Evolutionary conservation across 805 yeast species (phyloP), one percentile per base, ranked within the genome.

Genomic region (Maudiozyma barnettii): DNA sequence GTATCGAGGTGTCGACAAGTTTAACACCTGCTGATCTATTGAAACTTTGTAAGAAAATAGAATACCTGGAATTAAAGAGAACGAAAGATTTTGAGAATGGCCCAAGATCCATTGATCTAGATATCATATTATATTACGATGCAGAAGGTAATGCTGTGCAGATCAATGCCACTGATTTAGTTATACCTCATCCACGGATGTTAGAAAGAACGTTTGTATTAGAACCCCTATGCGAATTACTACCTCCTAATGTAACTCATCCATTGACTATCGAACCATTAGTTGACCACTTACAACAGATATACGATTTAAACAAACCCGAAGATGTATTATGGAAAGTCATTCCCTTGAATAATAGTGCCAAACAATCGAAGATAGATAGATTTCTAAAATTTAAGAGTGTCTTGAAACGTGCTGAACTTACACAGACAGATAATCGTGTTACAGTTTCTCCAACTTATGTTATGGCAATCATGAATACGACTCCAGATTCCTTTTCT

Each of bases 401-500:
- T 26, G 60, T 59, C 42, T 52, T 73, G 41, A 63, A 63, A 31
- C 73, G 75, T 54, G 83, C 80, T 56, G 69, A 74, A 2, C 51
- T 71, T 20, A 61, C 67, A 18, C 65, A 72, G 39, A 63, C 68
- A 4, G 60, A 70, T 6, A 68, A 67, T n/a, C 45, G 52, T 7
- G 40, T 31, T 6, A 53, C 57, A 1, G 44, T 53, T 4, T 57
- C 61, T 0, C 57, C 64, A 1, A 87, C 97, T 0, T 66, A 73
- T 45, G 61, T 89, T 40, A 93, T 93, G 99, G 93, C 88, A 1
- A 82, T 93, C 43, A 65, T 93, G 52, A 93, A 93, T 58, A 75
- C 84, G 19, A 93, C 99, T 0, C 96, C 97, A 0, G 97, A 93
- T 64, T 89, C 96, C 1, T 93, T 93, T 61, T 85, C 95, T 40